Conservation (phyloP, 108 stramenopile genomes). For the Bacterosira constricta region DNA sequence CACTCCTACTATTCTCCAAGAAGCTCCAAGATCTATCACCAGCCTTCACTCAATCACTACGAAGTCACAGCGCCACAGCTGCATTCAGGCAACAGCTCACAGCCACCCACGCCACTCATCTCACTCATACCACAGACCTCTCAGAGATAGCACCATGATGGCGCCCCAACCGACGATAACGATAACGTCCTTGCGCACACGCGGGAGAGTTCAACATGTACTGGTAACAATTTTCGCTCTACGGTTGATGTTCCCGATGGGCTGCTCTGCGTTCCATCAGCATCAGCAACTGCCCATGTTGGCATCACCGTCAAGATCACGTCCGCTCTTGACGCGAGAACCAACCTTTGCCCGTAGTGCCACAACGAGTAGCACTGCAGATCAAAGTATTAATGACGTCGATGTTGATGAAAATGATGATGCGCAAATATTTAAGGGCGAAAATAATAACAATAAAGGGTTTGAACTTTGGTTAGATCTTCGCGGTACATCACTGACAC, state of each 20-base stretch:
- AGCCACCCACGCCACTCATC: no score
- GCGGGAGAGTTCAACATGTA: background rate
- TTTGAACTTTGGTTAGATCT: slow-evolving; percentile 34
- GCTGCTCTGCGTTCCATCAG: background rate
- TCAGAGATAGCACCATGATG: no score
- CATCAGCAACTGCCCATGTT: no score
- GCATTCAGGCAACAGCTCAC: no score
- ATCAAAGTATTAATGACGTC: background rate
- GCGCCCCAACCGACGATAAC: background rate
- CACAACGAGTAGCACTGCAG: background rate
- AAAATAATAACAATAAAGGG: background rate
- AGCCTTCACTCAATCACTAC: no score
- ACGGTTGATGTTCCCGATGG: background rate
- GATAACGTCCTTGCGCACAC: background rate
- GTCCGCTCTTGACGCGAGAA: background rate
- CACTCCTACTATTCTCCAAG: no score
- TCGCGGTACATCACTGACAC: slow-evolving; percentile 15
- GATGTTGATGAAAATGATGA: background rate
- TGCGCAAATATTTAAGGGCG: no score
- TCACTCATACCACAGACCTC: no score
- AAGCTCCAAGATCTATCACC: no score
- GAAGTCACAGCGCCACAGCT: no score
- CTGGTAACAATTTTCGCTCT: background rate
- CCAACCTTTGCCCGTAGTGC: background rate
- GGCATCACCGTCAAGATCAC: no score